A percentile compares a stretch with the other conserved stretches of the same genome.
Evolutionary conservation across 352 stramenopile species (phyloP).

Genomic region (Globisporangium solare): DNA sequence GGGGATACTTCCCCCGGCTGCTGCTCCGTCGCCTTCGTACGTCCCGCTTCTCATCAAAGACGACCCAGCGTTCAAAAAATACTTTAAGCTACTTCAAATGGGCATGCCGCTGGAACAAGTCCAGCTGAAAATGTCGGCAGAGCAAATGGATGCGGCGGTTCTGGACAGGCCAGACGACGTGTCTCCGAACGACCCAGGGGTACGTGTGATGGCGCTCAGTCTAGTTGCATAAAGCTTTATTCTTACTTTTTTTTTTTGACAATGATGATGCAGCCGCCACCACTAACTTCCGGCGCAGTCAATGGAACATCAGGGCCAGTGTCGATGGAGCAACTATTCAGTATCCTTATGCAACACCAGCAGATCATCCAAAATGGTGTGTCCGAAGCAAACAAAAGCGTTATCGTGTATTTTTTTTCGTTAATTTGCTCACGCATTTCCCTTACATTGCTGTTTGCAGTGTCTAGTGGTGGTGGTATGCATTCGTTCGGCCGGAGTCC

Average conservation of each 20-base stretch:
- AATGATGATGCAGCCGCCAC: slow-evolving; percentile 30
- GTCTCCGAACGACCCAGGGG: slow-evolving; percentile 74
- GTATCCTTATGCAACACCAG: slow-evolving; percentile 86
- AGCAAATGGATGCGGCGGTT: slow-evolving; percentile 53
- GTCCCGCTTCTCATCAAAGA: slow-evolving; percentile 70
- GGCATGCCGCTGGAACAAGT: slow-evolving; percentile 80
- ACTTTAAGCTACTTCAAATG: slow-evolving; percentile 81
- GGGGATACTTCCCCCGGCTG: slow-evolving; percentile 14
- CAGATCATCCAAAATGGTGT: slow-evolving; percentile 83
- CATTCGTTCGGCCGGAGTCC: slow-evolving; percentile 5
- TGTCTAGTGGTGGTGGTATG: slow-evolving; percentile 28
- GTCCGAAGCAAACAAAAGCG: background rate
- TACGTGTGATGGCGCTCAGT: slow-evolving; percentile 22
- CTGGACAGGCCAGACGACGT: slow-evolving; percentile 69
- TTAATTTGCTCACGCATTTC: background rate
- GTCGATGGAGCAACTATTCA: slow-evolving; percentile 85
- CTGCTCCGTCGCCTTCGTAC: slow-evolving; percentile 31
- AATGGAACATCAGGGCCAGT: slow-evolving; percentile 37
- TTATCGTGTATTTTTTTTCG: background rate
- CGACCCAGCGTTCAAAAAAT: slow-evolving; percentile 69
- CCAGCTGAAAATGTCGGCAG: slow-evolving; percentile 78
- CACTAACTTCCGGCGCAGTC: slow-evolving; percentile 4
- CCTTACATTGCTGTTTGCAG: slow-evolving; percentile 16
- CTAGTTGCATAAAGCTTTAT: background rate
- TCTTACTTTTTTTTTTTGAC: slow-evolving; percentile 1